These are phyloP conservation scores for Plicaturopsis crispa DNA, from an alignment of 768 basidiomycete species.

Conservation along the genomic window DNA sequence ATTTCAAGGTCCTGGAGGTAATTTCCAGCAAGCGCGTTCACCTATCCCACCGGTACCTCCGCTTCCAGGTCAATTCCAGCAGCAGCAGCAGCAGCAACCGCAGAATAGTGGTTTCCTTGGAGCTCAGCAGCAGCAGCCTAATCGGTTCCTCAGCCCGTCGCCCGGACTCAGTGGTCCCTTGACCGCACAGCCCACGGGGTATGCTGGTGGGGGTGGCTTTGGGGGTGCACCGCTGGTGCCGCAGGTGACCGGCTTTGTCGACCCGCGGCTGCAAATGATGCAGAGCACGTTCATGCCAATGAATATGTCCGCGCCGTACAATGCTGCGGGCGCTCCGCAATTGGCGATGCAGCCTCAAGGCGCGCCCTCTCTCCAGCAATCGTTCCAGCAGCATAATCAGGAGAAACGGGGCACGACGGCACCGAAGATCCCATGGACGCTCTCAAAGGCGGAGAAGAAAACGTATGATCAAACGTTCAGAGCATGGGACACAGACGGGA, in stretches of 20 bases:
- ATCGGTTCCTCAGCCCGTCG: constrained; percentile 50
- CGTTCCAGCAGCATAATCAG: constrained; percentile 84
- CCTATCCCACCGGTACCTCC: constrained; percentile 56
- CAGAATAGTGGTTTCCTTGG: constrained; percentile 32
- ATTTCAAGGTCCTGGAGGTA: constrained; percentile 27
- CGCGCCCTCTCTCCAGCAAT: constrained; percentile 65
- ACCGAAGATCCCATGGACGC: constrained; percentile 77
- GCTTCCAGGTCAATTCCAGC: constrained; percentile 55
- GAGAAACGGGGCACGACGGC: constrained; percentile 55
- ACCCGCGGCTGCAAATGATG: constrained; percentile 86
- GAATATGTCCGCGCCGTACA: constrained; percentile 52
- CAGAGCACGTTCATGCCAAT: constrained; percentile 87
- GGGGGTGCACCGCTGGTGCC: constrained; percentile 44
- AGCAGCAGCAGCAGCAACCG: constrained; percentile 38
- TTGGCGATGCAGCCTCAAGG: constrained; percentile 47
- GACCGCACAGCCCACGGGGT: constrained; percentile 33
- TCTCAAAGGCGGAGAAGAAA: constrained; percentile 89
- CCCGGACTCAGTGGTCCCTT: constrained; percentile 35
- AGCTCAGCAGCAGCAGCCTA: constrained; percentile 32
- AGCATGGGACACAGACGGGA: constrained; percentile 81
- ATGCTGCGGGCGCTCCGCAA: constrained; percentile 54
- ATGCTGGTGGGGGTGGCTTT: constrained; percentile 19
- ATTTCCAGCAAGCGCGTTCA: constrained; percentile 35
- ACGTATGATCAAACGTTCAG: constrained; percentile 95
- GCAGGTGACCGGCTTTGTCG: constrained; percentile 73